Evolutionary conservation across 2,329 filamentous ascomycete genomes (phyloP), one percentile per base, ranked within the genome.

Genomic region (Penicillium frequentans): DNA sequence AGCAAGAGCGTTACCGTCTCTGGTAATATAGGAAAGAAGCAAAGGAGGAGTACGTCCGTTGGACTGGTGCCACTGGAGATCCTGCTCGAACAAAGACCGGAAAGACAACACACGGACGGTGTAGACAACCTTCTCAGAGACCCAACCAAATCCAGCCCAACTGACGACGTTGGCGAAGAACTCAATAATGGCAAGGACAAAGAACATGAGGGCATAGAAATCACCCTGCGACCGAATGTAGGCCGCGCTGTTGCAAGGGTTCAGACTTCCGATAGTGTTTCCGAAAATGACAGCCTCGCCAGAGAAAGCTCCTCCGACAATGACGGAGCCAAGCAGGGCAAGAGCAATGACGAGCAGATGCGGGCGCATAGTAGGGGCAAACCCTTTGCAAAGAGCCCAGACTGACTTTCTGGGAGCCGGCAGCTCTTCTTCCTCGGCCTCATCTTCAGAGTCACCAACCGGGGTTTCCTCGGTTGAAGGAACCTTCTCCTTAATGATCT

Each of bases 31-130:
- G 0, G 85, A 85, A 2, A 91, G 77, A 5, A 92, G 77, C 11
- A 80, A 74, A 0, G 85, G 80, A 0, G 89, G 86, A 1, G 81
- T 86, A 24, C 87, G 82, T 5, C 80, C 82, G 23, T 84, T 79
- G 0, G 86, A 86, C 67, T 90, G 84, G 65, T 91, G 88, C 88
- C 88, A 91, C 57, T 88, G 81, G 48, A 89, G 75, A 59, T 86
- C 85, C 71, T 90, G 87, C 57, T 85, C 79, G 50, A 90, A 82
- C 1, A 90, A 73, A 0, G 87, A 84, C 2, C 85, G 82, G 68
- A 90, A 84, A 0, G 85, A 87, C 1, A 88, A 72, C 2, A 88
- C 81, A 52, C 87, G 81, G 10, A 89, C 82, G 45, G 79, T 82
- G 69, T 86, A 87, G 1, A 90, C 77, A 1, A 89, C 74, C 60